Evolutionary conservation across 805 yeast genomes (phyloP), one percentile per base, ranked within the genome.

Genomic region (Schizosaccharomyces osmophilus): DNA sequence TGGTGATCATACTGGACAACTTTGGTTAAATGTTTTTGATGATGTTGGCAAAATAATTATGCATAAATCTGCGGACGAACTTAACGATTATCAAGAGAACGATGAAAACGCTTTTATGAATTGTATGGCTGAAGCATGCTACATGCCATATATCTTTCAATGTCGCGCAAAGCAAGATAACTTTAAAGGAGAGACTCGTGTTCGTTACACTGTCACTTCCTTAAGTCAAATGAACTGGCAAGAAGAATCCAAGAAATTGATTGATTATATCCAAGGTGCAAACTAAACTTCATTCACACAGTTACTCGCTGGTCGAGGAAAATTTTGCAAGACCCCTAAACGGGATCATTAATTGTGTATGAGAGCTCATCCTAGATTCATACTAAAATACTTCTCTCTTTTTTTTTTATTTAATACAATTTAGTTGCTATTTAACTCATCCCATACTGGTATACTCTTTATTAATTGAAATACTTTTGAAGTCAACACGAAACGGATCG

Each of bases 1-100:
- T n/a, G 77, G 82, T 68, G 98, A 93, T 71, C 75, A 77, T 66
- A 78, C 94, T 4, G 94, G 89, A 24, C 88, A 85, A 70, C 70
- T 88, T 63, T 88, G 96, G 94, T 73, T 86, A 41, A 84, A 95
- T 0, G 74, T 85, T 63, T 93, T 93, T 69, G 95, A 93, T 70
- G 90, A 84, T 19, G 85, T 83, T 64, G 97, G 95, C 1, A 76
- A 75, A 55, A 75, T 76, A 64, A 71, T 93, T 55, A 73, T 90
- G 62, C 86, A 83, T 0, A 73, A 76, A 61, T 82, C 90, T 0
- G 85, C 87, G 19, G 73, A 74, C 54, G 85, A 81, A 55, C 72
- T 88, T 63, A 73, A 75, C 59, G 72, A 72, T 15, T 42, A 68
- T 51, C 62, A 63, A 11, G 67, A 64, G 26, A 64, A 66, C 11